Evolutionary conservation across 352 stramenopile genomes (phyloP).

Genomic region (Pythium diclinum): DNA sequence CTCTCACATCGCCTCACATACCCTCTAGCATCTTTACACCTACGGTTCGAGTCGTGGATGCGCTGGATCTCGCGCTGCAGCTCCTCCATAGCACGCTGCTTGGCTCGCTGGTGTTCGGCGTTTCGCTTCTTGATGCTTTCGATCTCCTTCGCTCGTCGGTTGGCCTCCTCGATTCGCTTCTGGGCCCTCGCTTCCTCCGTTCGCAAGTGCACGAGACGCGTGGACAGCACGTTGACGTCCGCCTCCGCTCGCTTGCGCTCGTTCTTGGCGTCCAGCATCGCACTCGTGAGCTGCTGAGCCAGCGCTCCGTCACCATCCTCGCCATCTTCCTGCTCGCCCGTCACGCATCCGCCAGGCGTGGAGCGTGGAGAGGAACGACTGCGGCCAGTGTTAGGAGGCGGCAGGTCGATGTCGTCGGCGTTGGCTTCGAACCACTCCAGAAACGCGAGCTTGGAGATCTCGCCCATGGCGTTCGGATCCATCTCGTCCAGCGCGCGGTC

Average conservation of each 20-base stretch:
- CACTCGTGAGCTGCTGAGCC: constrained; percentile 29
- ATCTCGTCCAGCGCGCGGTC: constrained; percentile 64
- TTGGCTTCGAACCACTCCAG: constrained; percentile 76
- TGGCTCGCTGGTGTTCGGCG: constrained; percentile 42
- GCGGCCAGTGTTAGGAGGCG: neutral
- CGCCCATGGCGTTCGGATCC: constrained; percentile 60
- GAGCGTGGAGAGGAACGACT: neutral
- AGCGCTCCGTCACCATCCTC: constrained; percentile 5
- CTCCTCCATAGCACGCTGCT: constrained; percentile 49
- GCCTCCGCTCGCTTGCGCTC: constrained; percentile 51
- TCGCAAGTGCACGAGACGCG: constrained; percentile 58
- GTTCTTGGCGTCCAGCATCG: constrained; percentile 64
- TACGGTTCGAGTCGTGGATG: constrained; percentile 54
- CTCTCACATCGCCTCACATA: too few species aligned
- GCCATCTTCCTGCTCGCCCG: neutral
- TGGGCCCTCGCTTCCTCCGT: constrained; percentile 53
- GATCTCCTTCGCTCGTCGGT: constrained; percentile 56
- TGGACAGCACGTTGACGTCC: constrained; percentile 57
- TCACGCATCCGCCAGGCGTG: neutral
- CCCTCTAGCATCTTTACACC: too few species aligned
- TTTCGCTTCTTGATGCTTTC: constrained; percentile 62
- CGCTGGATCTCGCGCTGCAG: constrained; percentile 51
- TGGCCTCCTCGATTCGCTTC: constrained; percentile 68
- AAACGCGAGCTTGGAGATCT: constrained; percentile 64
- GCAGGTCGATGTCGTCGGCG: constrained; percentile 52